A percentile compares a stretch with the other conserved stretches of the same genome.
phyloP scores from a whole-genome alignment of 1,284 basidiomycete species.

The Athelia psychrophila region DNA sequence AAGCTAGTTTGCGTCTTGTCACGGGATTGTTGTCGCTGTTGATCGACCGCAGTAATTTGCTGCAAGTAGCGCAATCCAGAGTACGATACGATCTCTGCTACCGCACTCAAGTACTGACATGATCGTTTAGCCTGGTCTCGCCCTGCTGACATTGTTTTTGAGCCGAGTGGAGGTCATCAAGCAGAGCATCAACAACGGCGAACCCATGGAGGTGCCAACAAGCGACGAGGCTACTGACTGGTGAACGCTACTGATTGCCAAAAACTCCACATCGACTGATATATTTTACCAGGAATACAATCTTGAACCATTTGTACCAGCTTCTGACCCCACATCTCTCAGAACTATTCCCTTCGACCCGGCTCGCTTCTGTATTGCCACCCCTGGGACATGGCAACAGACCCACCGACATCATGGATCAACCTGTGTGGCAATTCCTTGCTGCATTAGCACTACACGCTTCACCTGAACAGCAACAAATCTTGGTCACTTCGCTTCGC shows the following conservation, averaged over 20 bases:
- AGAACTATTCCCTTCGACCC: constrained; percentile 87
- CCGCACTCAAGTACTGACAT: not conserved
- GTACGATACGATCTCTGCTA: constrained; percentile 41
- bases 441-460: constrained; percentile 88
- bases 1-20: constrained; percentile 78
- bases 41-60: constrained; percentile 79
- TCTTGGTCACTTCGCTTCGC: constrained; percentile 82
- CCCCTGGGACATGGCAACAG: constrained; percentile 28
- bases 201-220: constrained; percentile 55
- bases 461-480: constrained; percentile 79
- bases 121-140: constrained; percentile 76
- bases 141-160: constrained; percentile 89
- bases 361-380: constrained; percentile 52
- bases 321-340: constrained; percentile 74
- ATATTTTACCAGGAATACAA: constrained; percentile 57
- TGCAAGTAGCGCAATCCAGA: constrained; percentile 70
- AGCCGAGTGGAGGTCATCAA: constrained; percentile 91
- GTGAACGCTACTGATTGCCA: constrained; percentile 38
- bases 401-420: constrained; percentile 75
- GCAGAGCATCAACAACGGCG: constrained; percentile 57
- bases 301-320: constrained; percentile 85
- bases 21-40: constrained; percentile 86
- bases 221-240: constrained; percentile 84
- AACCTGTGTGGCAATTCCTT: constrained; percentile 91
- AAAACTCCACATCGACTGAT: constrained; percentile 8